Evolutionary conservation across 768 basidiomycete genomes (phyloP).

Genomic region (Cubamyces lactineus): DNA sequence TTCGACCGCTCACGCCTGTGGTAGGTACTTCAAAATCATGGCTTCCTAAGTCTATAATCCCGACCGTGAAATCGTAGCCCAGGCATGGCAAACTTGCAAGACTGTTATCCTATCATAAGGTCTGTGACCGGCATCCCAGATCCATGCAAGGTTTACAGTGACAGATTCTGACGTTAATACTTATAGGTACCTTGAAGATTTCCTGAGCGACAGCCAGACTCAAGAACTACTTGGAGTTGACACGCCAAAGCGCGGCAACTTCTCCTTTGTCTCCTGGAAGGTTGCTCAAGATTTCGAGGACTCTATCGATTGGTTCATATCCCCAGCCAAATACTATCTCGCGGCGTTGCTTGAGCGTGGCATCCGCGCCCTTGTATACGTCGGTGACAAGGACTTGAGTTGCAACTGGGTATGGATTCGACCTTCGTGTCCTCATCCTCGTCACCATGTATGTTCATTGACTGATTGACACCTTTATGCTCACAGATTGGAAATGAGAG

Average conservation of each 20-base stretch:
- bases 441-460: not conserved
- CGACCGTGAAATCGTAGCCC: constrained; percentile 29
- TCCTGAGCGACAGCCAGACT: constrained; percentile 59
- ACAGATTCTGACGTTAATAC: not conserved
- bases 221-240: constrained; percentile 67
- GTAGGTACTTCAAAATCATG: not conserved
- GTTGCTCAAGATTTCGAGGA: constrained; percentile 52
- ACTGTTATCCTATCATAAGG: constrained; percentile 60
- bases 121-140: constrained; percentile 17
- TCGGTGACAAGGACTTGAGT: constrained; percentile 55
- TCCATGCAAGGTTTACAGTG: not conserved
- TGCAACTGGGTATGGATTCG: constrained; percentile 49
- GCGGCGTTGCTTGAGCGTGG: constrained; percentile 55
- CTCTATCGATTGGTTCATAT: constrained; percentile 42
- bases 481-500: constrained; percentile 53
- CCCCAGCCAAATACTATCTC: constrained; percentile 43
- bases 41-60: too few relatives aligned
- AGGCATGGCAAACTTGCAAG: constrained; percentile 46
- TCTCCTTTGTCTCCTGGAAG: constrained; percentile 39
- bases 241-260: constrained; percentile 42
- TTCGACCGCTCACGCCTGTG: constrained; percentile 18
- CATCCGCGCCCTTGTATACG: constrained; percentile 54
- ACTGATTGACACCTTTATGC: too few relatives aligned
- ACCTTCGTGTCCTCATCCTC: not conserved
- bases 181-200: constrained; percentile 55